phyloP scores from a whole-genome alignment of 306 rosid genomes.

The Trifolium repens region DNA sequence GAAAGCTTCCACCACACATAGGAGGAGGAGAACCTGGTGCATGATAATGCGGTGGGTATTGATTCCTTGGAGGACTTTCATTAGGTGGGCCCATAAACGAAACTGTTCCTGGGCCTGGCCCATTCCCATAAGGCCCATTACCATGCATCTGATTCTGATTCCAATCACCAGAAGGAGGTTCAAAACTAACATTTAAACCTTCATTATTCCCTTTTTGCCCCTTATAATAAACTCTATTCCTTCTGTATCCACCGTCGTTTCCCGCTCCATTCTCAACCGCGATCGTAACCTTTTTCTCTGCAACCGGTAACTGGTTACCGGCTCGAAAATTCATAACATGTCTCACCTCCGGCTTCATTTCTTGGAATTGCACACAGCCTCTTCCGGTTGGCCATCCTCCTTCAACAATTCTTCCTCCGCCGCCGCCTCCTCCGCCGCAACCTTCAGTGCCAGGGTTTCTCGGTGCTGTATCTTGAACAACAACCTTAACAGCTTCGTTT shows the following conservation, averaged over 20 bases:
- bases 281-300: constrained; percentile 41
- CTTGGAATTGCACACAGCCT: constrained; percentile 47
- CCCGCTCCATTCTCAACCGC: constrained; percentile 36
- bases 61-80: constrained; percentile 52
- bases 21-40: constrained; percentile 47
- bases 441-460: not conserved
- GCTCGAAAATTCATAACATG: constrained; percentile 43
- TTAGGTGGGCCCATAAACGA: constrained; percentile 43
- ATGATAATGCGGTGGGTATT: constrained; percentile 43
- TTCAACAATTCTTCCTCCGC: not conserved
- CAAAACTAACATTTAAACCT: constrained; percentile 40
- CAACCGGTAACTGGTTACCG: constrained; percentile 47
- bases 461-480: constrained; percentile 41
- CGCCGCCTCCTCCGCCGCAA: not conserved
- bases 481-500: constrained; percentile 48
- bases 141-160: constrained; percentile 32
- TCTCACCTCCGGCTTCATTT: constrained; percentile 46
- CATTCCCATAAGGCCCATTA: constrained; percentile 12
- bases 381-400: constrained; percentile 45
- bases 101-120: constrained; percentile 4
- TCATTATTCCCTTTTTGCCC: constrained; percentile 50
- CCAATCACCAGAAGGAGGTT: constrained; percentile 36
- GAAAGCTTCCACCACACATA: constrained; percentile 45
- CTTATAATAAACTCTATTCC: constrained; percentile 51
- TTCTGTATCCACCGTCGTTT: constrained; percentile 45